Evolutionary conservation across 768 basidiomycete species (phyloP).

Genomic region (Boletus tomentosulus): DNA sequence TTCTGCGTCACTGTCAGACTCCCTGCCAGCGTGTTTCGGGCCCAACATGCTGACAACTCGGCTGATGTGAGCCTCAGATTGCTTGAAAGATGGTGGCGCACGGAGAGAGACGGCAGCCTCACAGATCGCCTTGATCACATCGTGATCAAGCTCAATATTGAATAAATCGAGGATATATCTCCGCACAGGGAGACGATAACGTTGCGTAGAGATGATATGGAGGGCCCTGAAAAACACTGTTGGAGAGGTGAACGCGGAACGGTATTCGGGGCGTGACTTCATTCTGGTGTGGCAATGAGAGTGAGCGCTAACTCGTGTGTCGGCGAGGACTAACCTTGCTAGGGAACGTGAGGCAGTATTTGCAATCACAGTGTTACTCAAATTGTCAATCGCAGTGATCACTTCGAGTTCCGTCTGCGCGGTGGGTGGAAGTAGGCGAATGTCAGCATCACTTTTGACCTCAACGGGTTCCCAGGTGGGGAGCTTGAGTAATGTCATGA

Average conservation of each 20-base stretch:
- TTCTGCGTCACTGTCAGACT: slow-evolving; percentile 58
- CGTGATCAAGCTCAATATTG: slow-evolving; percentile 69
- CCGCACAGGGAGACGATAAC: slow-evolving; percentile 88
- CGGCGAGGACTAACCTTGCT: slow-evolving; percentile 53
- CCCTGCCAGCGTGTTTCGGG: slow-evolving; percentile 44
- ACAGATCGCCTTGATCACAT: slow-evolving; percentile 51
- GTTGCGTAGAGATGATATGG: slow-evolving; percentile 82
- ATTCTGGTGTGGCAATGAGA: slow-evolving; percentile 44
- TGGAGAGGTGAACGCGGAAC: slow-evolving; percentile 71
- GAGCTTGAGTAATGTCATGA: slow-evolving; percentile 44
- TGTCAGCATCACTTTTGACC: slow-evolving; percentile 30
- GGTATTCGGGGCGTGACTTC: slow-evolving; percentile 74
- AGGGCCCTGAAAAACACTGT: slow-evolving; percentile 80
- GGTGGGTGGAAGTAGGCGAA: slow-evolving; percentile 60
- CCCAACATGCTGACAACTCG: slow-evolving; percentile 63
- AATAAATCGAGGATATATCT: slow-evolving; percentile 93
- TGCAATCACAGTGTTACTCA: slow-evolving; percentile 93
- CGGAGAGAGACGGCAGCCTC: slow-evolving; percentile 50
- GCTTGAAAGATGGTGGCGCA: slow-evolving; percentile 42
- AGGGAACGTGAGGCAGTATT: slow-evolving; percentile 90
- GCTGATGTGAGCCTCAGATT: slow-evolving; percentile 39
- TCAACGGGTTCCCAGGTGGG: slow-evolving; percentile 56
- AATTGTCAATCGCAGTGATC: slow-evolving; percentile 85
- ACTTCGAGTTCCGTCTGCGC: slow-evolving; percentile 76
- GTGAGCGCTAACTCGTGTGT: background rate